Evolutionary conservation across 305 asterid genomes (phyloP).

Genomic region (Solanum hybrid): DNA sequence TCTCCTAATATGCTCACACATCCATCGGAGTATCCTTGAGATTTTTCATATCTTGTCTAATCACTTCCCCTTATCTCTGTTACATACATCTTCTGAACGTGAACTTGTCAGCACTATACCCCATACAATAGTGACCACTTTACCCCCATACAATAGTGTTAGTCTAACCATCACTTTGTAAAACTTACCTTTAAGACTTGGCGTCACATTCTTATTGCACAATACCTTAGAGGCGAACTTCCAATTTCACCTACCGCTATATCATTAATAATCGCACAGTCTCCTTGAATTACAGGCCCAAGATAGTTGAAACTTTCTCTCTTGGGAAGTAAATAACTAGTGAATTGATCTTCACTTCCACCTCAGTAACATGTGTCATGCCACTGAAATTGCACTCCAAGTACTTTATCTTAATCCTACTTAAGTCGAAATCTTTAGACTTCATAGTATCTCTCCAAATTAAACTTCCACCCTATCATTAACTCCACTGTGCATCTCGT

Average conservation of each 20-base stretch:
- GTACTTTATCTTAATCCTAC: neutral
- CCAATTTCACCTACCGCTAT: neutral
- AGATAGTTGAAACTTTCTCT: neutral
- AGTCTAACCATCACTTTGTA: neutral
- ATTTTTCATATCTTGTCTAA: neutral
- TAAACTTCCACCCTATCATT: neutral
- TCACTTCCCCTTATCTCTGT: neutral
- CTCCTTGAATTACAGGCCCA: neutral
- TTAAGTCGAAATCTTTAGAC: neutral
- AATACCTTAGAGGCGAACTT: neutral
- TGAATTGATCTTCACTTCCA: neutral
- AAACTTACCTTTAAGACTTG: neutral
- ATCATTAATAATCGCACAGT: too few relatives aligned
- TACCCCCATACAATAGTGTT: neutral
- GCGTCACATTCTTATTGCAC: neutral
- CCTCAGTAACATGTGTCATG: neutral
- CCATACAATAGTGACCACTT: neutral
- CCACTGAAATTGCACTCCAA: neutral
- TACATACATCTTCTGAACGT: too few relatives aligned
- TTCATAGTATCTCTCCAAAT: neutral
- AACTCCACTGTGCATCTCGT: neutral
- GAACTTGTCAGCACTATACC: neutral
- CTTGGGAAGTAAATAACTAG: neutral
- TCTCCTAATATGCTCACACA: neutral
- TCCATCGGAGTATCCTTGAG: neutral